Evolutionary conservation across 768 basidiomycete species (phyloP).

Genomic region (Rubroboletus satanas): DNA sequence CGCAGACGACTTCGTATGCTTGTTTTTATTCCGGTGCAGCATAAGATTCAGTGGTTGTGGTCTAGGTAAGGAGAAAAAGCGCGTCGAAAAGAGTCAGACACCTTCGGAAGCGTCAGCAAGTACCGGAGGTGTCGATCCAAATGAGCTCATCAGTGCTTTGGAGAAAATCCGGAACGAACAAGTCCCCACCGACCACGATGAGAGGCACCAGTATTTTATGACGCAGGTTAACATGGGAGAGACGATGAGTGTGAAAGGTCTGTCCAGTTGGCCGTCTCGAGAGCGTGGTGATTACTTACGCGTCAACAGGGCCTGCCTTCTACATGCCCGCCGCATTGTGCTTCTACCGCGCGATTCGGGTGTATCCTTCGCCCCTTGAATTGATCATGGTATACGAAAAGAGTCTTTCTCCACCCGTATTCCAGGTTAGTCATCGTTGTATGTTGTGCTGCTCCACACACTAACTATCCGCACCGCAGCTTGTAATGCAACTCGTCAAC

Average conservation of each 20-base stretch:
- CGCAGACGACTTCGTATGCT: conserved; percentile 81
- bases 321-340: conserved; percentile 78
- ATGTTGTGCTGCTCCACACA: neutral
- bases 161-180: conserved; percentile 66
- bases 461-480: conserved; percentile 33
- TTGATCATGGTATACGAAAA: conserved; percentile 93
- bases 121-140: conserved; percentile 37
- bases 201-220: conserved; percentile 90
- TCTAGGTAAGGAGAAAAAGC: conserved; percentile 90
- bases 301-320: conserved; percentile 63
- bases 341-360: conserved; percentile 90
- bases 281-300: neutral
- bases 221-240: conserved; percentile 85
- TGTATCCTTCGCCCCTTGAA: conserved; percentile 93
- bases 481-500: conserved; percentile 81
- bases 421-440: conserved; percentile 51
- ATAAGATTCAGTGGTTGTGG: neutral
- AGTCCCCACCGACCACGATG: conserved; percentile 62
- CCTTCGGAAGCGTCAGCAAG: conserved; percentile 33
- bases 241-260: conserved; percentile 72
- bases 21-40: neutral
- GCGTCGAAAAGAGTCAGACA: conserved; percentile 65
- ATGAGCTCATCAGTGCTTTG: conserved; percentile 60
- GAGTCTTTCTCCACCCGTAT: conserved; percentile 76
- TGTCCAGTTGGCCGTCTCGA: neutral